Percentiles rank a stretch among this genome's conserved stretches.
phyloP scores from a whole-genome alignment of 176 grass and related monocot genomes.

The Microstegium vimineum region DNA sequence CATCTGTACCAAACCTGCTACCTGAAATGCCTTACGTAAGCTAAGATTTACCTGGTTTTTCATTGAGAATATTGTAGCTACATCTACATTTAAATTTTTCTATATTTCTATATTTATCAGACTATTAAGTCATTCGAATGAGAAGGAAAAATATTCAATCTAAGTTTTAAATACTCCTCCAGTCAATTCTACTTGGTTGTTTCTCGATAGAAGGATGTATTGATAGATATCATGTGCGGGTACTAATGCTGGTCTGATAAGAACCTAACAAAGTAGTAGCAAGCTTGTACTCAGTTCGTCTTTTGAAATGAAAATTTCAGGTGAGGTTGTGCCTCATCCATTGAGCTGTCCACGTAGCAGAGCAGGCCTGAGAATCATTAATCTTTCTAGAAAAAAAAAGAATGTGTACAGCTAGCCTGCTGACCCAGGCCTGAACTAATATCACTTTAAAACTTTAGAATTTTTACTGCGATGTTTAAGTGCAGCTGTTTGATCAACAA shows the following conservation, averaged over 20 bases:
- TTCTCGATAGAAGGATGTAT: background rate
- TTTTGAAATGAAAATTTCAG: background rate
- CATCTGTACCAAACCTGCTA: conserved; percentile 15
- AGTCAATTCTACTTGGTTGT: background rate
- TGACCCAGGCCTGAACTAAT: background rate
- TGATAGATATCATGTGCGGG: background rate
- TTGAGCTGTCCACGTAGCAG: background rate
- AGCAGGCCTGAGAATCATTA: background rate
- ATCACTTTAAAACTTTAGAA: background rate
- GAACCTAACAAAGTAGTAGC: background rate
- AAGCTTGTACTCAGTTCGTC: background rate
- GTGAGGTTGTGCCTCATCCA: background rate
- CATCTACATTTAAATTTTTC: background rate
- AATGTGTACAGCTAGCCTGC: background rate
- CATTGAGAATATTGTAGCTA: background rate
- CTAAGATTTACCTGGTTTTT: background rate
- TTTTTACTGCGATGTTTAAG: background rate
- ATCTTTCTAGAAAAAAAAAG: background rate
- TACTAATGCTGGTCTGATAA: background rate
- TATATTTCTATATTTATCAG: background rate
- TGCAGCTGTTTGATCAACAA: background rate
- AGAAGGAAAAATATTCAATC: background rate
- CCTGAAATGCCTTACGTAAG: background rate
- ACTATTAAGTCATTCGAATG: background rate
- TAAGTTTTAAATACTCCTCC: background rate